These are phyloP conservation scores for Sextonia rubra DNA, from an alignment of 164 flowering plant species.

Conservation along the genomic window DNA sequence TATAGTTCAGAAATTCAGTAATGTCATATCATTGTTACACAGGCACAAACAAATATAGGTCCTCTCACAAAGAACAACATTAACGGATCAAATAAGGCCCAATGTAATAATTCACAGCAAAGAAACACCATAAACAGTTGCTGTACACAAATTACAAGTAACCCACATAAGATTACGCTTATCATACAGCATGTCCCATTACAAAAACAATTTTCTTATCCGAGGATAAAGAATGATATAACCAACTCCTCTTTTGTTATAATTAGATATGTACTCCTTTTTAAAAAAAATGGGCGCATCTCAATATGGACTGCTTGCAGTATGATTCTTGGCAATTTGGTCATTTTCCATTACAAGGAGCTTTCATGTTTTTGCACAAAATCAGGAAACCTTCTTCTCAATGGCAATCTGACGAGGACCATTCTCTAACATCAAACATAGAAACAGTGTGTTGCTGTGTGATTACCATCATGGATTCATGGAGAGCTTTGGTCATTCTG, in stretches of 20 bases:
- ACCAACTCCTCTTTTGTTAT: background rate
- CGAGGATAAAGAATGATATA: slow-evolving; percentile 10
- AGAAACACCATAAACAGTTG: background rate
- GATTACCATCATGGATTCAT: background rate
- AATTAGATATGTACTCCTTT: background rate
- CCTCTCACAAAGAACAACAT: background rate
- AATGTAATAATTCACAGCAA: background rate
- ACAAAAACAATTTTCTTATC: background rate
- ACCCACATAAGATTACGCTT: slow-evolving; percentile 3
- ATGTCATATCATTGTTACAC: too few species aligned
- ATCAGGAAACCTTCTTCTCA: background rate
- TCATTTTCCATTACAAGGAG: background rate
- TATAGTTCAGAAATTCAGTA: too few species aligned
- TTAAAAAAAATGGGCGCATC: too few species aligned
- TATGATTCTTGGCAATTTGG: background rate
- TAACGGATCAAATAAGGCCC: background rate
- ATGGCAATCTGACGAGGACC: slow-evolving; percentile 4
- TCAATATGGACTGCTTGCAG: background rate
- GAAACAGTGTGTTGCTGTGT: too few species aligned
- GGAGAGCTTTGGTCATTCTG: background rate
- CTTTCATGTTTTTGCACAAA: background rate
- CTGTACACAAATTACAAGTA: slow-evolving; percentile 22
- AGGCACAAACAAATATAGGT: too few species aligned
- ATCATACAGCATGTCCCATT: slow-evolving; percentile 3
- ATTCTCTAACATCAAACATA: background rate